Conservation (phyloP, 495 filamentous ascomycete genomes). For the Apiosordaria backusii region DNA sequence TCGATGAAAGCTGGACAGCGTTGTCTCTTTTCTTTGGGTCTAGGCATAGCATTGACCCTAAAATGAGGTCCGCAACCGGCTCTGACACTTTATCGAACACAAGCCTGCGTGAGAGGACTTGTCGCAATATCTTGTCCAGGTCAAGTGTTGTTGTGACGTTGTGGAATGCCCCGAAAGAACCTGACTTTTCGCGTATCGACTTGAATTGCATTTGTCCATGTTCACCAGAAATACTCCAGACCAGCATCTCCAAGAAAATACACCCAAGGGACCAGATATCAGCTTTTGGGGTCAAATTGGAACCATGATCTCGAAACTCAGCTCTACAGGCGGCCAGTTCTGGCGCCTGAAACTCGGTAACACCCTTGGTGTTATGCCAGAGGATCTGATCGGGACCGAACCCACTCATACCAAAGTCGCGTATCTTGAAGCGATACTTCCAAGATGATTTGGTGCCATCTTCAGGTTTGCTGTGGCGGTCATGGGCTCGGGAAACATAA, state of each 20-base stretch:
- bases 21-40: no score
- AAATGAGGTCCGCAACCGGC: no score
- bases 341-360: neutral
- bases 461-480: neutral
- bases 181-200: no score
- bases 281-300: neutral
- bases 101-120: no score
- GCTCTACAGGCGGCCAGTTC: neutral
- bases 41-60: no score
- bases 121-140: no score
- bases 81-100: no score
- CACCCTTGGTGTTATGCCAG: neutral
- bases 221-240: neutral
- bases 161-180: no score
- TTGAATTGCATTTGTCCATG: no score
- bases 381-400: neutral
- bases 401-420: neutral
- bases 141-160: no score
- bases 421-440: neutral
- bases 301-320: neutral
- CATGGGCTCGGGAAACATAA: neutral
- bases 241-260: neutral
- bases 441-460: no score
- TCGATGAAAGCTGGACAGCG: no score
- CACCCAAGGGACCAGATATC: constrained; percentile 5